Evolutionary conservation across 495 filamentous ascomycete species (phyloP), one percentile per base, ranked within the genome.

Genomic region (Penicillium paradoxum): DNA sequence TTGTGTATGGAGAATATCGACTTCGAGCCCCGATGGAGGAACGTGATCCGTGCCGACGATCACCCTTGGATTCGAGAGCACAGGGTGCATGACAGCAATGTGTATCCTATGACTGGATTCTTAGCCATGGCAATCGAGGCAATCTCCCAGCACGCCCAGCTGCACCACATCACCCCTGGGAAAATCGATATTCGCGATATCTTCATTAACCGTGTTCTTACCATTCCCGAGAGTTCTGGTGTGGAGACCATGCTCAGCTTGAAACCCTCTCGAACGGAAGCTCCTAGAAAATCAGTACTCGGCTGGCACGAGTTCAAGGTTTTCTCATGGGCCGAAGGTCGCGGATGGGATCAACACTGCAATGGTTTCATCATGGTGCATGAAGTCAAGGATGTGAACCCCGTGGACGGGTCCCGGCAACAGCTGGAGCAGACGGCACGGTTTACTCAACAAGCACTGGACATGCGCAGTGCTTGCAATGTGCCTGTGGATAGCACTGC

Each of bases 121-220:
- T 55, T 82, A 0, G 62, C 76, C 4, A 80, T 82, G 72, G 74
- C 68, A 0, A 68, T 75, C 18, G 79, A 82, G 48, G 79, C 77
- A 0, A 68, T 66, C 1, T 60, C 67, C 0, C 79, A 79, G 38
- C 62, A 73, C 21, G 78, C 59, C 62, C 72, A 19, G 3, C 15
- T 66, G 3, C 59, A 66, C 27, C 51, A 68, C 34, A 21, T 57
- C 6, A 22, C 30, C 41, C 64, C 36, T 14, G 67, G 47, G 1
- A 62, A 52, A 18, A 56, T 67, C 60, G 44, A 65, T 6, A 34
- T 67, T 45, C 75, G 55, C 21, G 72, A 64, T 57, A 65, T 58
- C 62, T 74, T 63, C 51, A 73, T 71, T 57, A 68, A 21, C 37
- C 75, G 55, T 34, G 68, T 61, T 60, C 71, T 72, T 65, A 68